phyloP scores from a whole-genome alignment of 116 monocot species.

The Zostera marina region DNA sequence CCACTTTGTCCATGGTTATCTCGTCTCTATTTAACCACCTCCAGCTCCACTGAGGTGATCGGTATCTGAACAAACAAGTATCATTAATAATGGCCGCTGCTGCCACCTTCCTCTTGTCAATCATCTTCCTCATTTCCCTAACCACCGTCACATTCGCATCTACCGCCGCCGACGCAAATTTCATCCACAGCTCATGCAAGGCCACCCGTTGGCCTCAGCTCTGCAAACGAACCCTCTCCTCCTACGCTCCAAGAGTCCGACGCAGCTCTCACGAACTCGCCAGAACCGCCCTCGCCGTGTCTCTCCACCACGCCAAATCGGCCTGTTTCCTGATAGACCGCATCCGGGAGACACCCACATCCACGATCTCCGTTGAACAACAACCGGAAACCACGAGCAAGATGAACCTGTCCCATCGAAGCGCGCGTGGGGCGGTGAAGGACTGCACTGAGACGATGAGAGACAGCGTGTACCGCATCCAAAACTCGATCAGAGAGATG shows the following conservation, averaged over 20 bases:
- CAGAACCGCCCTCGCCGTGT: constrained; percentile 25
- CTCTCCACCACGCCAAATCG: constrained; percentile 15
- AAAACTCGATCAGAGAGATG: constrained; percentile 20
- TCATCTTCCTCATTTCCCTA: not conserved
- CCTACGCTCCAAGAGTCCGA: constrained; percentile 18
- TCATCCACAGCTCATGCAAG: constrained; percentile 28
- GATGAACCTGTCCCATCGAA: not conserved
- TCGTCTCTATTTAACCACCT: not conserved
- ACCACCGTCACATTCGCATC: not conserved
- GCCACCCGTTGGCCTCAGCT: constrained; percentile 26
- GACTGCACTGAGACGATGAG: constrained; percentile 36
- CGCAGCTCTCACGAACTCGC: constrained; percentile 29
- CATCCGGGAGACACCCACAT: not conserved
- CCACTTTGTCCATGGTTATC: too few relatives aligned
- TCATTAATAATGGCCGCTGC: not conserved
- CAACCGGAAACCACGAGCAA: too few relatives aligned
- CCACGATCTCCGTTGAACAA: too few relatives aligned
- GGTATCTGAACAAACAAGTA: too few relatives aligned
- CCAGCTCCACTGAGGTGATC: too few relatives aligned
- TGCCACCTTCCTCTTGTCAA: not conserved
- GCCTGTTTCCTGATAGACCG: constrained; percentile 22
- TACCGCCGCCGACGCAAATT: constrained; percentile 1
- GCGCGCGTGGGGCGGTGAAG: constrained; percentile 2
- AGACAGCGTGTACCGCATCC: constrained; percentile 29
- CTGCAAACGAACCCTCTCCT: constrained; percentile 19